Evolutionary conservation across 2,329 filamentous ascomycete species (phyloP).

Genomic region (Bipolaris zeicola): DNA sequence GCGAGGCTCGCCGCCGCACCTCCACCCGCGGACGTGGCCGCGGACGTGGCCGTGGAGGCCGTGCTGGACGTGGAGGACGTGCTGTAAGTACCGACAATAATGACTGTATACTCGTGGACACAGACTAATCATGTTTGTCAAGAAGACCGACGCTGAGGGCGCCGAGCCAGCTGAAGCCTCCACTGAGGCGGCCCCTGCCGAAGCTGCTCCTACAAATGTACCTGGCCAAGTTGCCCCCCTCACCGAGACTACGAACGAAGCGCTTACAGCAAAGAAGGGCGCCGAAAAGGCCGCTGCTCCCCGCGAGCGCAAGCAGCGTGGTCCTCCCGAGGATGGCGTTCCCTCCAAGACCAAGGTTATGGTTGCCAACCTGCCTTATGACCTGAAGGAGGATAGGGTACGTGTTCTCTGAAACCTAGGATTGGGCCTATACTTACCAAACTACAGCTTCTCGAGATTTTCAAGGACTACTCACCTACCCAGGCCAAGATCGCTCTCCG

Average conservation of each 20-base stretch:
- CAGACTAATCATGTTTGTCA: conserved; percentile 10
- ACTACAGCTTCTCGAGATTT: conserved; percentile 90
- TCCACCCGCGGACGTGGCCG: conserved; percentile 62
- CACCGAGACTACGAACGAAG: conserved; percentile 59
- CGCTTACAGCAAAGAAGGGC: conserved; percentile 60
- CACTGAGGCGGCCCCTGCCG: conserved; percentile 54
- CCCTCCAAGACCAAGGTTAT: conserved; percentile 99
- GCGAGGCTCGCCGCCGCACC: conserved; percentile 63
- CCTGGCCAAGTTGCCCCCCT: conserved; percentile 58
- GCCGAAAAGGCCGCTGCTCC: conserved; percentile 55
- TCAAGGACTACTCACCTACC: conserved; percentile 86
- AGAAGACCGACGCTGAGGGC: conserved; percentile 55
- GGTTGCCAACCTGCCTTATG: conserved; percentile 98
- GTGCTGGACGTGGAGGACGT: conserved; percentile 67
- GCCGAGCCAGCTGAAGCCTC: conserved; percentile 55
- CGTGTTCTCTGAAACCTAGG: conserved; percentile 29
- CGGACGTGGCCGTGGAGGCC: conserved; percentile 66
- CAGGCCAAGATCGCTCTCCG: conserved; percentile 98
- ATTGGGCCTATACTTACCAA: conserved; percentile 16
- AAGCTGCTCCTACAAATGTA: conserved; percentile 55
- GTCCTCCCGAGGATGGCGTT: conserved; percentile 94
- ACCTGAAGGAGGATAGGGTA: conserved; percentile 97
- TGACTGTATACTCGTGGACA: not conserved
- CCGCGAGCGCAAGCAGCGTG: conserved; percentile 77
- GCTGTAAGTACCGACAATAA: conserved; percentile 58